A percentile compares a stretch with the other conserved stretches of the same genome.
phyloP scores from a whole-genome alignment of 2,329 filamentous ascomycete species.

The Eutypella sp. region DNA sequence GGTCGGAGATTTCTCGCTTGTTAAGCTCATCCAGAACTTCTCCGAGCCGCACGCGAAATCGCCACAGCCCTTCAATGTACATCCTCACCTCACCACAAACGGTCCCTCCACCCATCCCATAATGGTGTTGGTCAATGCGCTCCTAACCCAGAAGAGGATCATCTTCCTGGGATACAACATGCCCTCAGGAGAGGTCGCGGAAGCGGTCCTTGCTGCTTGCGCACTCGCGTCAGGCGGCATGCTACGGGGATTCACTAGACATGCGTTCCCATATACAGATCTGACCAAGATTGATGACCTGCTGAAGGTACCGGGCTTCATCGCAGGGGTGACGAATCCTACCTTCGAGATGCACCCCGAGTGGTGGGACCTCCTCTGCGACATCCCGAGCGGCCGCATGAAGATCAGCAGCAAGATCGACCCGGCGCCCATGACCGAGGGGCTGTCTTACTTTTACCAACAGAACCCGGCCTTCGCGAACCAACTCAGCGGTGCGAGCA shows the following conservation, averaged over 20 bases:
- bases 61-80: constrained; percentile 77
- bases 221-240: constrained; percentile 87
- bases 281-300: constrained; percentile 96
- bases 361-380: constrained; percentile 98
- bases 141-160: constrained; percentile 92
- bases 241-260: constrained; percentile 88
- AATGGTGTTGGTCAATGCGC: constrained; percentile 88
- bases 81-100: constrained; percentile 90
- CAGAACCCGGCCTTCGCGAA: constrained; percentile 58
- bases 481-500: constrained; percentile 35
- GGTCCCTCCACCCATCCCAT: constrained; percentile 88
- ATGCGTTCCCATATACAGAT: constrained; percentile 97
- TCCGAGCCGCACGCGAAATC: constrained; percentile 75
- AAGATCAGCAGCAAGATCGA: constrained; percentile 92
- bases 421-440: constrained; percentile 73
- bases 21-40: constrained; percentile 96
- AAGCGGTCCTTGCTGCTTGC: constrained; percentile 96
- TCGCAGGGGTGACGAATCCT: constrained; percentile 95
- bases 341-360: constrained; percentile 92
- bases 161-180: constrained; percentile 95
- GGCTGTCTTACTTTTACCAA: constrained; percentile 81
- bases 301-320: constrained; percentile 92
- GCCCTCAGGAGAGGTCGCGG: constrained; percentile 91
- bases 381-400: constrained; percentile 85
- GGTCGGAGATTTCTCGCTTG: constrained; percentile 93